These are phyloP conservation scores for Tolypocladium ovalisporum DNA, from an alignment of 2,329 filamentous ascomycete species.

Conservation along the genomic window DNA sequence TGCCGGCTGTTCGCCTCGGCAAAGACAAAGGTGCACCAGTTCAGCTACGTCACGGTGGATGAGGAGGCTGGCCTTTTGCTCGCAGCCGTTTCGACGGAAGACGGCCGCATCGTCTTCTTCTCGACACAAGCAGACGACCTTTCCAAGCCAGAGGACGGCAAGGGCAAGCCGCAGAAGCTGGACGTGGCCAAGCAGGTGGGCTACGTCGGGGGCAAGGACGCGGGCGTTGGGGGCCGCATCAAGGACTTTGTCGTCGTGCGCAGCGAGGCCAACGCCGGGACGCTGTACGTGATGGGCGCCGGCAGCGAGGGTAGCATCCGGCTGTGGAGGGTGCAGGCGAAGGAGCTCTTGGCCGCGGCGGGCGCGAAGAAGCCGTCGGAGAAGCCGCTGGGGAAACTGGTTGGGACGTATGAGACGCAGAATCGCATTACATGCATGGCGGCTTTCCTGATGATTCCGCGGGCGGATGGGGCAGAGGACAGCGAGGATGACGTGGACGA, in stretches of 20 bases:
- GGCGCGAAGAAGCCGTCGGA: conserved; percentile 10
- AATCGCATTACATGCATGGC: conserved; percentile 84
- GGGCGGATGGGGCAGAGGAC: conserved; percentile 49
- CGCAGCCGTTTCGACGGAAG: conserved; percentile 76
- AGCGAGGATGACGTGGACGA: conserved; percentile 40
- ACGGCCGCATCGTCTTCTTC: conserved; percentile 78
- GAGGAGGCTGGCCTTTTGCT: conserved; percentile 29
- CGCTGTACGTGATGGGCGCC: conserved; percentile 54
- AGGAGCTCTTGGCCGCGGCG: conserved; percentile 25
- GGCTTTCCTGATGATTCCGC: conserved; percentile 73
- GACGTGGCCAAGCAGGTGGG: conserved; percentile 56
- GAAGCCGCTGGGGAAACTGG: conserved; percentile 46
- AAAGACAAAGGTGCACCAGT: conserved; percentile 71
- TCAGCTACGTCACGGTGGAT: conserved; percentile 57
- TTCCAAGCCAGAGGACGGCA: conserved; percentile 22
- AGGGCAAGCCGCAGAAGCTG: conserved; percentile 21
- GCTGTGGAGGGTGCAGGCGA: conserved; percentile 54
- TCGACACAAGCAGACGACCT: conserved; percentile 49
- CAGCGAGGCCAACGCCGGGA: conserved; percentile 23
- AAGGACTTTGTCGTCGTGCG: conserved; percentile 75
- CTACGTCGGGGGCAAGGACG: conserved; percentile 66
- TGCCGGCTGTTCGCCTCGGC: conserved; percentile 60
- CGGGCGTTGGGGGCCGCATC: conserved; percentile 59
- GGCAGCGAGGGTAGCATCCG: conserved; percentile 82
- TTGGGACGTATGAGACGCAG: conserved; percentile 74